phyloP scores from a whole-genome alignment of 2,329 filamentous ascomycete species.

The Penicillium italicum region DNA sequence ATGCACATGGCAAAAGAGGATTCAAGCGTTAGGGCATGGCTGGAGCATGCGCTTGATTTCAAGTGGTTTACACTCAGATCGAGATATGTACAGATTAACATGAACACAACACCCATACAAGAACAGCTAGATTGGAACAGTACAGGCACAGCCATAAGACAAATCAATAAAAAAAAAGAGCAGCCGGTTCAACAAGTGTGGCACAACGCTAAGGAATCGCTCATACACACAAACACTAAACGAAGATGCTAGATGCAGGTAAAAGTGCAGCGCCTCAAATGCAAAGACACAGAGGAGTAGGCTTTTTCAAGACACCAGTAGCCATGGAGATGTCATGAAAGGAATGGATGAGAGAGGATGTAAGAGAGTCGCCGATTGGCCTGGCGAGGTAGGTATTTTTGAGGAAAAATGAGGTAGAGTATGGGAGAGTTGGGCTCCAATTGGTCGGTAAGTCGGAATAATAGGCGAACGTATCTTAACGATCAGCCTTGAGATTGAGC shows the following conservation, averaged over 20 bases:
- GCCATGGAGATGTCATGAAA: constrained; percentile 15
- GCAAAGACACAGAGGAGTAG: constrained; percentile 6
- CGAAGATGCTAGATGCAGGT: neutral
- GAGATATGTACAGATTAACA: constrained; percentile 11
- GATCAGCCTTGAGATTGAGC: constrained; percentile 39
- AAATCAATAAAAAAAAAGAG: neutral
- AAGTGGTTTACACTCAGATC: constrained; percentile 2
- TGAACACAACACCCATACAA: neutral
- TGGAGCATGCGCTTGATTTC: neutral
- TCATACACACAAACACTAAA: constrained; percentile 10
- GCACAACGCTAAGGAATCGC: constrained; percentile 21
- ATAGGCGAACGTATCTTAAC: constrained; percentile 11
- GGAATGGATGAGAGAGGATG: neutral
- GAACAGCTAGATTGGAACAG: neutral
- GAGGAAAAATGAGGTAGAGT: neutral
- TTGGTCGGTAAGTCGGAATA: neutral
- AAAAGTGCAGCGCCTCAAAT: constrained; percentile 8
- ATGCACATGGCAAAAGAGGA: neutral
- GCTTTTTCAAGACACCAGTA: constrained; percentile 15
- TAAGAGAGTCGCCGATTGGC: neutral
- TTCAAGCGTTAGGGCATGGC: neutral
- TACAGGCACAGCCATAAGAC: neutral
- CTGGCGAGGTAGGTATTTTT: neutral
- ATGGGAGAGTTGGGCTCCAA: neutral
- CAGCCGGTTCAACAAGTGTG: constrained; percentile 2